Evolutionary conservation across 73 alveolate genomes (phyloP), one percentile per base, ranked within the genome.

Genomic region (Paramecium bursaria): DNA sequence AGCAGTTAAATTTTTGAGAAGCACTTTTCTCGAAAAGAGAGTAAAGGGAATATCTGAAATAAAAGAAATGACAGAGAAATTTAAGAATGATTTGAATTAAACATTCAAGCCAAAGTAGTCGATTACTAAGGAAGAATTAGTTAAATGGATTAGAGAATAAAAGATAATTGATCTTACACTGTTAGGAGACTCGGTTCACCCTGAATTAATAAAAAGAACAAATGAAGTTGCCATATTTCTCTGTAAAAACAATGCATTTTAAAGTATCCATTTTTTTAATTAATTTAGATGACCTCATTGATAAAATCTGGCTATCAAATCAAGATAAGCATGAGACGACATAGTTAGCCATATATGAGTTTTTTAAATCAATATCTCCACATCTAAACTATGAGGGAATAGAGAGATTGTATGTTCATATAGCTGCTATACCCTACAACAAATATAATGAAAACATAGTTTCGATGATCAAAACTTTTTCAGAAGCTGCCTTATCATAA

Each of bases 41-140:
- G 91, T 91, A 3, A 74, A 89, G 51, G 97, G 94, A 1, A 67
- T 91, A 4, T 90, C 88, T 76, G 97, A 91, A 26, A 73, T 91
- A 22, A 90, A 90, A 51, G 97, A 91, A 13, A 52, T 86, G 19
- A 53, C 67, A 27, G 89, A 44, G 48, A 91, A 74, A 46, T 54
- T 74, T 30, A 49, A 22, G 74, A 50, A 14, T 15, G 74, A 13
- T 1, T 33, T 14, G 73, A 19, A 5, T 21, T 15, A 7, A 42
- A 42, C 11, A 50, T 51, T 5, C 10, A 46, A 6, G 29, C 17
- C 39, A 17, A 29, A 17, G n/a, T 14, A 57, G 31, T 4, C 54
- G 48, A 29, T 50, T 2, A 74, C 4, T 14, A 25, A 60, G 25
- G 80, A 74, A 9, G 53, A 67, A 10, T 42, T 67, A 39, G 26